Evolutionary conservation across 768 basidiomycete genomes (phyloP), one percentile per base, ranked within the genome.

Genomic region (Leccinum arenicola): DNA sequence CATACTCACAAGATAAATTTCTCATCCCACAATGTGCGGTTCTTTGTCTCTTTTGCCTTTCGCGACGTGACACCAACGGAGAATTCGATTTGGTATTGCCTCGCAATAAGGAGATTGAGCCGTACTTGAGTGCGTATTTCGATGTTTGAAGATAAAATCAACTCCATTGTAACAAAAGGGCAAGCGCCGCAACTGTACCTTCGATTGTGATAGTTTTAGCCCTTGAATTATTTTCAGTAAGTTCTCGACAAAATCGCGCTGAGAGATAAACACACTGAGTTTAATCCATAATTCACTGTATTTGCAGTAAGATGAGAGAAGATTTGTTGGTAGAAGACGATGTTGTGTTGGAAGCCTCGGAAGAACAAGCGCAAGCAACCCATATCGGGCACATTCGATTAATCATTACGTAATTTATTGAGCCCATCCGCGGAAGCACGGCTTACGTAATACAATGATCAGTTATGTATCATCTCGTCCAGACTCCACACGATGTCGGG

Each of bases 401-500:
- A 7, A 38, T 38, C 15, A 0, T 38, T 38, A 38, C 17, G 17
- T 38, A 38, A 38, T 17, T 17, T 0, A 15, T 7, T 8, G 12
- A 31, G 9, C 2, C 9, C 33, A 33, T 33, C 11, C 11, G 33
- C 33, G 33, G 33, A 33, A 33, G 33, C 33, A 35, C 4, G 12
- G 33, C 10, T 35, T 35, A 35, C 33, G 12, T 35, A 35, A 35
- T 35, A 35, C 33, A 35, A 35, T 0, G 12, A 35, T 35, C 12
- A 35, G 11, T 48, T 14, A n/a, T n/a, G n/a, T n/a, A n/a, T n/a
- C n/a, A 25, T 25, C 6, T 54, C 23, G 31, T 31, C 31, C 31
- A 10, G n/a, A n/a, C n/a, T n/a, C n/a, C n/a, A n/a, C n/a, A n/a
- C n/a, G 10, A 27, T 27, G 27, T 27, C 79, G 2, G 58, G 14